Base-by-base conservation (phyloP, 139 green algal species). In the Edaphochlamys debaryana region DNA sequence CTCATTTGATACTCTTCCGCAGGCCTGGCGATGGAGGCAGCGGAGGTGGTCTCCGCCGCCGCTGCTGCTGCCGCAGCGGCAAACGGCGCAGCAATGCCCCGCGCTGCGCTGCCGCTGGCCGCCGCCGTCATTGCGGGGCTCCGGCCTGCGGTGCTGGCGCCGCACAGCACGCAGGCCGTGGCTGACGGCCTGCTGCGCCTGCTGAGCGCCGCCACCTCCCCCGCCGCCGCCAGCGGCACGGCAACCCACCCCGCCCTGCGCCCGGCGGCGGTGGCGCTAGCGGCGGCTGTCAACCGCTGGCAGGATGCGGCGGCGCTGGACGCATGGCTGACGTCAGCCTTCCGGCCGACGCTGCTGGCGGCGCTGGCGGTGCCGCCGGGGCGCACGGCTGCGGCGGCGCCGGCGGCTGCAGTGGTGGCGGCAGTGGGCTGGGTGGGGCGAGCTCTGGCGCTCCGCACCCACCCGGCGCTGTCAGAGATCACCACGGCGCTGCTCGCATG, bases 361-460 rank as follows among this genome's bases (percentile, higher is more conserved):
- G 42, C 2, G 38, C 38, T 72, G 25, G 2, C 38, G 25, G n/a
- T n/a, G n/a, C n/a, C n/a, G n/a, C n/a, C n/a, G n/a, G n/a, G n/a
- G n/a, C n/a, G n/a, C n/a, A n/a, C n/a, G n/a, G n/a, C n/a, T 20
- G 25, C 36, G 40, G 27, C 58, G 6, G 4, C 56, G 38, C 9
- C 38, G 56, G 6, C 73, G 38, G 38, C 6, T 0, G 32, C 63
- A 19, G 42, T n/a, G 42, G 76, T 52, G 6, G 37, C 34, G 32
- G 76, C 63, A 34, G 76, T 38, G 40, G 76, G 76, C 8, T 82
- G 76, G 76, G 63, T 82, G 32, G 76, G 76, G 7, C 76, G 76
- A 0, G 76, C 63, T 1, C 76, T 82, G 42, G 76, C 76, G 34
- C 42, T 82, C 15, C 76, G 76, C 0, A 82, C 66, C 76, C 76